A percentile compares a stretch with the other conserved stretches of the same genome.
phyloP scores from a whole-genome alignment of 495 filamentous ascomycete genomes.

The Podospora bellae-mahoneyi region DNA sequence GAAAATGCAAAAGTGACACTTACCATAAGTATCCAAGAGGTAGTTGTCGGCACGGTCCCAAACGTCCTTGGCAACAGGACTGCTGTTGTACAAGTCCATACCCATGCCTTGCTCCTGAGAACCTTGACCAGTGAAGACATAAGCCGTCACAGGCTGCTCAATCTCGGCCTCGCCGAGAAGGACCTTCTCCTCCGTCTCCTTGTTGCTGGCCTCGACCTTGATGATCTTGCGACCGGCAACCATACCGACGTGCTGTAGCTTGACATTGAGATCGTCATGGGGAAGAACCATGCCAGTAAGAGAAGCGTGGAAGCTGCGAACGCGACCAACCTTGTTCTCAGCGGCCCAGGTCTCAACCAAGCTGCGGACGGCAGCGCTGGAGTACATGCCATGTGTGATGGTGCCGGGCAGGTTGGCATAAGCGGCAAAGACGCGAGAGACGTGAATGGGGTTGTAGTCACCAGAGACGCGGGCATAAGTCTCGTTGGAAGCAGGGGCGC shows the following conservation, averaged over 20 bases:
- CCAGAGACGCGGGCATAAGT: constrained; percentile 96
- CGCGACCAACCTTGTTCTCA: constrained; percentile 95
- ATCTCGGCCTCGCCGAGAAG: constrained; percentile 94
- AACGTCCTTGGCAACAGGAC: constrained; percentile 89
- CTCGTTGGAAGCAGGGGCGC: constrained; percentile 95
- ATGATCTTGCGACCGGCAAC: constrained; percentile 97
- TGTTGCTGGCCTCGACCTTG: constrained; percentile 91
- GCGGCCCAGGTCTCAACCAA: constrained; percentile 99
- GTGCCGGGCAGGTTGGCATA: constrained; percentile 94
- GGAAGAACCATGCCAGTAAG: constrained; percentile 97
- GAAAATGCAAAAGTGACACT: constrained; percentile 28
- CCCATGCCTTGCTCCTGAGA: constrained; percentile 99
- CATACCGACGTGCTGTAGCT: constrained; percentile 96
- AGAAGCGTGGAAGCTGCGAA: constrained; percentile 91
- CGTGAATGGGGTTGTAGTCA: constrained; percentile 98
- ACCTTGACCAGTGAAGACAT: constrained; percentile 97
- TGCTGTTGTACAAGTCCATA: constrained; percentile 95
- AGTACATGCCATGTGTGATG: constrained; percentile 99
- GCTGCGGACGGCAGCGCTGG: constrained; percentile 93
- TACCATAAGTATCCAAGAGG: constrained; percentile 98
- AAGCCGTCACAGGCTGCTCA: constrained; percentile 94
- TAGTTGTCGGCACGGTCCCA: constrained; percentile 98
- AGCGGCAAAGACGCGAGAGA: constrained; percentile 89
- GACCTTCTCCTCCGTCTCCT: constrained; percentile 93
- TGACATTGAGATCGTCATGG: constrained; percentile 90